These are phyloP conservation scores for Scheffersomyces amazonensis DNA, from an alignment of 805 yeast species.

Conservation along the genomic window DNA sequence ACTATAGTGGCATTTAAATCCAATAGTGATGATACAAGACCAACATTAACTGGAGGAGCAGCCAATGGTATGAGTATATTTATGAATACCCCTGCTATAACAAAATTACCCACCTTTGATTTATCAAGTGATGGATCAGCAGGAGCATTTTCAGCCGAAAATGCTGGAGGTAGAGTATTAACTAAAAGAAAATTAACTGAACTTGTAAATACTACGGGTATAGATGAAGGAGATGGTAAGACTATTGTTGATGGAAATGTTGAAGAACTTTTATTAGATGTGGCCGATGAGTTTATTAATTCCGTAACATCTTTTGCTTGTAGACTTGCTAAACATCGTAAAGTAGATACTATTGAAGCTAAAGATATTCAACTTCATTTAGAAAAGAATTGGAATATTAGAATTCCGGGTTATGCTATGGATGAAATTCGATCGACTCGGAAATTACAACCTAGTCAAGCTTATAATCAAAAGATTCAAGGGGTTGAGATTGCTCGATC, in stretches of 20 bases:
- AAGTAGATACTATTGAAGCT: constrained; percentile 80
- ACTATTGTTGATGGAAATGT: constrained; percentile 93
- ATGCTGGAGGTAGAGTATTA: constrained; percentile 69
- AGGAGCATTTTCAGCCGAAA: constrained; percentile 37
- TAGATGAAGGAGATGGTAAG: constrained; percentile 89
- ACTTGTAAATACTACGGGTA: constrained; percentile 75
- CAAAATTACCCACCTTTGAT: constrained; percentile 79
- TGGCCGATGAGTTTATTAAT: constrained; percentile 93
- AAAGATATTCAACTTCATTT: constrained; percentile 88
- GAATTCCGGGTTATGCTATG: constrained; percentile 88
- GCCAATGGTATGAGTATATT: constrained; percentile 65
- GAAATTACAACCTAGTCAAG: constrained; percentile 63
- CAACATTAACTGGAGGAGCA: constrained; percentile 81
- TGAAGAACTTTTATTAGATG: constrained; percentile 82
- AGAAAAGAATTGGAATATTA: constrained; percentile 91
- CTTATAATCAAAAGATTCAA: constrained; percentile 63
- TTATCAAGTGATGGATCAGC: constrained; percentile 34
- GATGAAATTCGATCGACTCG: constrained; percentile 84
- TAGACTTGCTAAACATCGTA: constrained; percentile 90
- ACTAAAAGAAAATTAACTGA: constrained; percentile 89
- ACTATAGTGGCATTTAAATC: constrained; percentile 63
- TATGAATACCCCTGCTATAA: constrained; percentile 70
- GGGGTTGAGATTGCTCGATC: constrained; percentile 67
- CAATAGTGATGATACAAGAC: constrained; percentile 49
- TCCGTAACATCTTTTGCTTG: constrained; percentile 93